These are phyloP conservation scores for Schizochytrium sp. DNA, from an alignment of 108 stramenopile species.

Conservation along the genomic window DNA sequence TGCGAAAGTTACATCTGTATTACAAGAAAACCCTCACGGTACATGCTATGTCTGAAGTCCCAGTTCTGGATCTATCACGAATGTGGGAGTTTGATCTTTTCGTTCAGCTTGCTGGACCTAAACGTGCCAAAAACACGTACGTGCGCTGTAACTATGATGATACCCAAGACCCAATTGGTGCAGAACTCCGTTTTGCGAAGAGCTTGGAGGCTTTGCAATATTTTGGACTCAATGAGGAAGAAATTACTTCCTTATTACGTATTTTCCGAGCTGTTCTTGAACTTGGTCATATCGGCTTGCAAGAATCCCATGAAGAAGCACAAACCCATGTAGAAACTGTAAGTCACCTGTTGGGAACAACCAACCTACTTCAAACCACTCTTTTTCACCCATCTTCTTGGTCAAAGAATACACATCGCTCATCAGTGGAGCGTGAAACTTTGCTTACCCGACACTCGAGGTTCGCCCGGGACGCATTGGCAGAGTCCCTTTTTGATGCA, in stretches of 20 bases:
- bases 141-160: background rate
- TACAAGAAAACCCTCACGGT: background rate
- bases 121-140: background rate
- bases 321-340: background rate
- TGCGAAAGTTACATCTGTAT: background rate
- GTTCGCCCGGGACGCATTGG: background rate
- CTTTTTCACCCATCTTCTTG: background rate
- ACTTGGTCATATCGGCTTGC: background rate
- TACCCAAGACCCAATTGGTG: background rate
- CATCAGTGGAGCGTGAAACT: background rate
- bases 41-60: background rate
- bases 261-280: conserved; percentile 22
- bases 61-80: conserved; percentile 17
- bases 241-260: background rate
- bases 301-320: background rate
- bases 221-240: background rate
- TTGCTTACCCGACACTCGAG: background rate
- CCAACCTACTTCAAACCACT: background rate
- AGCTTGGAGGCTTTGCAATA: background rate
- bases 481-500: background rate
- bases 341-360: background rate
- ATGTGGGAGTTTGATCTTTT: conserved; percentile 34
- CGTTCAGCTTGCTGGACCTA: background rate
- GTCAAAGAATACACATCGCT: background rate
- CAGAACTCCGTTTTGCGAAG: background rate